Conservation (phyloP, 805 yeast species). For the Cyberlindnera saturnus region DNA sequence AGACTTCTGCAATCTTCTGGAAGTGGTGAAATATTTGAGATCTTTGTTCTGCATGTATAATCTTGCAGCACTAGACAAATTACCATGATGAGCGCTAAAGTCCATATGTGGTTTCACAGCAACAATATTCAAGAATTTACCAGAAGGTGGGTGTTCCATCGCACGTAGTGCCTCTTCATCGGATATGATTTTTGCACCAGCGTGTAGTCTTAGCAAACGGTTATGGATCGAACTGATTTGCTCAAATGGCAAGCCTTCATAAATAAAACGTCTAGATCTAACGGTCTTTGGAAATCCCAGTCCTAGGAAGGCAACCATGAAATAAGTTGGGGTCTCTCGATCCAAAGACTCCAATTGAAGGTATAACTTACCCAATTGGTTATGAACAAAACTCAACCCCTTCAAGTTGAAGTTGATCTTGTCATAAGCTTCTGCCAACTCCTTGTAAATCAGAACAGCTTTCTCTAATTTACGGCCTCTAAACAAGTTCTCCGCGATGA, state of each 20-base stretch:
- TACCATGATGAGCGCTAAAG: constrained; percentile 34
- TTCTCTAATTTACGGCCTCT: constrained; percentile 73
- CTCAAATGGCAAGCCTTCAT: constrained; percentile 84
- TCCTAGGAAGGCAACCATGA: constrained; percentile 76
- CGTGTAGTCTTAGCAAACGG: constrained; percentile 65
- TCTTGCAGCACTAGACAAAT: constrained; percentile 49
- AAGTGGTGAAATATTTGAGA: constrained; percentile 60
- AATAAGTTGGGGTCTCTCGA: constrained; percentile 69
- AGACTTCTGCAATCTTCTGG: constrained; percentile 69
- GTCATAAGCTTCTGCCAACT: constrained; percentile 69
- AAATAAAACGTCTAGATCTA: constrained; percentile 71
- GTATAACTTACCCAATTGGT: constrained; percentile 63
- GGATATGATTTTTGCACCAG: constrained; percentile 70
- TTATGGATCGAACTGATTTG: constrained; percentile 80
- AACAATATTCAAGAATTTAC: constrained; percentile 66
- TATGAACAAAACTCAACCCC: constrained; percentile 68
- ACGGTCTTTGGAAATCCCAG: constrained; percentile 76
- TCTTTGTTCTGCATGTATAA: constrained; percentile 73
- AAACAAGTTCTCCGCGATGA: constrained; percentile 63
- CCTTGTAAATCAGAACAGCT: constrained; percentile 74
- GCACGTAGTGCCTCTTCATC: constrained; percentile 50
- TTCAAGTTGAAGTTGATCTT: constrained; percentile 66
- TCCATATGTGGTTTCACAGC: constrained; percentile 66
- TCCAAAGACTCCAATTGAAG: constrained; percentile 60
- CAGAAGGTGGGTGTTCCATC: constrained; percentile 49